Base-by-base conservation (phyloP, 306 rosid genomes). In the Glycine tomentella region DNA sequence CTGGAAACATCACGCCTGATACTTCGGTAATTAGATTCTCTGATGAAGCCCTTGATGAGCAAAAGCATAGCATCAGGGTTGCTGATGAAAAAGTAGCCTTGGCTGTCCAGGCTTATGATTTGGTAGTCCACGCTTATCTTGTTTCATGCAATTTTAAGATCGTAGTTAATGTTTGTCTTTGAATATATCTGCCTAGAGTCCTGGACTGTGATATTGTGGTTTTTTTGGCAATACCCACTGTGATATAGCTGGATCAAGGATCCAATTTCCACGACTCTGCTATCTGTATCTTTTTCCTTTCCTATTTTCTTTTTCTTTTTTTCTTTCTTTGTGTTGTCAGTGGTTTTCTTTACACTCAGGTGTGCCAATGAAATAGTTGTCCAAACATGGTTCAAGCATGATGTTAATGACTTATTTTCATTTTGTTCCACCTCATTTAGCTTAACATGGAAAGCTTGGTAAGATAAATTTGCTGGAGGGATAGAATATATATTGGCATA, bases 41-140 rank as follows among this genome's bases (percentile, higher is more conserved):
- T 14, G 97, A 94, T 81, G 99, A 93, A 79, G 97, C 97, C 33
- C 96, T 93, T 84, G 99, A 95, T 85, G 98, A 95, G 85, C 99
- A 95, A 83, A 95, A 93, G 86, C 99, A 95, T 80, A 93, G 98
- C 86, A 84, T 93, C 76, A 88, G 97, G 87, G 90, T 95, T 84
- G 93, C 97, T 44, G 97, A 95, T 76, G 98, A 95, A 86, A 95
- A 95, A 82, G 97, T 95, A 48, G 80, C 91, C 68, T 87, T 95
- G 88, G 99, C 94, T 55, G 92, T 88, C 81, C 97, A 92, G 85
- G 97, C 98, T 61, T 95, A 95, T 80, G 98, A 95, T 90, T 77
- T 95, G 98, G 99, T 95, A 93, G n/a, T 72, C 73, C 45, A 11
- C 40, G 9, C 57, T 31, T 63, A 49, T 86, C 76, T 38, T 45